Evolutionary conservation across 2,329 filamentous ascomycete species (phyloP), one percentile per base, ranked within the genome.

Genomic region (Paraconiothyrium brasiliense): DNA sequence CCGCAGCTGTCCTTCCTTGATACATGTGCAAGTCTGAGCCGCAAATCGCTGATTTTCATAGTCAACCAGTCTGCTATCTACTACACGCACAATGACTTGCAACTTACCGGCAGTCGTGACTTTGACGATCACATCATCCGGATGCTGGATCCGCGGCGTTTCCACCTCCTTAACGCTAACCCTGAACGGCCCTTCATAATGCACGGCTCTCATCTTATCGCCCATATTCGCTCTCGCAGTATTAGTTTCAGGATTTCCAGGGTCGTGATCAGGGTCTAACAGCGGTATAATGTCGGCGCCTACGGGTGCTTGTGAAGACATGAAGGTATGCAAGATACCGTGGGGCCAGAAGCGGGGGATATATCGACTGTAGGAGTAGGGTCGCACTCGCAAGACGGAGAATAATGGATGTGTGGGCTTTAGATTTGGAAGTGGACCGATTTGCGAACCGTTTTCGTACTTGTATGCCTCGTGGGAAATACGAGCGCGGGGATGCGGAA

Each of bases 51-150:
- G 54, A 48, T 13, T 30, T 22, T 4, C 8, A 27, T 11, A 41
- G 27, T 57, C 37, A 67, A 54, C 52, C 2, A 46, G 5, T 32
- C 55, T 58, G 52, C 54, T 58, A 49, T 10, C 48, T 11, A 14
- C 35, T 30, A 30, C 27, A 30, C 27, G 27, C 27, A 30, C 27
- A 20, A 20, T 20, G 27, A 30, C 27, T 30, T 30, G 27, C 27
- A 8, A 58, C 65, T 68, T 76, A 78, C 84, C 80, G 54, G 87
- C 84, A 7, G 87, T 90, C 0, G 88, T 89, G 39, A 90, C 85
- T 69, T 88, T 89, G 74, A 90, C 85, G 61, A 89, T 86, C 37
- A 84, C 83, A 78, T 90, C 87, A 76, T 90, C 87, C 2, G 87
- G 87, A 75, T 89, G 87, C 71, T 89, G 79, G 24, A 91, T 80